Conservation (phyloP, 352 stramenopile species). For the Globisporangium camurandrum region DNA sequence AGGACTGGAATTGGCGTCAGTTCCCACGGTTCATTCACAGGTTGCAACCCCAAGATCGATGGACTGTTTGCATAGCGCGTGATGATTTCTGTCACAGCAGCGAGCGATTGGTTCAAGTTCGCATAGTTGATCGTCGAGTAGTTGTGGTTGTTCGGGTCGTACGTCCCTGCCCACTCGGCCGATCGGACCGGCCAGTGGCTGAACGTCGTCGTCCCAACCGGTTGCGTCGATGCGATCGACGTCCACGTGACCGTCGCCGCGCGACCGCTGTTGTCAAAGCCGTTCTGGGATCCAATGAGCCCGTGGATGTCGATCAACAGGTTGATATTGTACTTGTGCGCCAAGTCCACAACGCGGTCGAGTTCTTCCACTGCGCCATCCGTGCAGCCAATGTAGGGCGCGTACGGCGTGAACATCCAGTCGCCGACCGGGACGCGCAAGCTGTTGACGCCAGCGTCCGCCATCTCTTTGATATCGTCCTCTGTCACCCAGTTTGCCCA, state of each 20-base stretch:
- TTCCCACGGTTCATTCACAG: conserved; percentile 95
- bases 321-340: conserved; percentile 76
- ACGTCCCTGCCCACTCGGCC: conserved; percentile 89
- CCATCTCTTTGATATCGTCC: conserved; percentile 85
- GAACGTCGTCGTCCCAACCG: conserved; percentile 84
- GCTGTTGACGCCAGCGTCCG: conserved; percentile 63
- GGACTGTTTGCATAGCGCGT: conserved; percentile 84
- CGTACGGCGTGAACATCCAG: conserved; percentile 94
- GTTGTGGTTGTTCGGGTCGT: conserved; percentile 72
- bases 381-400: conserved; percentile 89
- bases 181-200: conserved; percentile 89
- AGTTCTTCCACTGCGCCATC: conserved; percentile 89
- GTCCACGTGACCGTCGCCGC: conserved; percentile 87
- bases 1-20: conserved; percentile 89
- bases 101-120: conserved; percentile 89
- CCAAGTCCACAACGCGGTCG: conserved; percentile 84
- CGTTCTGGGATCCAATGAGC: conserved; percentile 91
- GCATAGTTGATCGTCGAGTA: conserved; percentile 90
- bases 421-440: conserved; percentile 90
- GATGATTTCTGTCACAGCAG: conserved; percentile 87
- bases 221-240: conserved; percentile 60
- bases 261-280: conserved; percentile 93
- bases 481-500: conserved; percentile 94
- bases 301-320: conserved; percentile 93
- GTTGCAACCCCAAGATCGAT: conserved; percentile 88